phyloP scores from a whole-genome alignment of 805 yeast species.

The Priceomyces haplophilus region DNA sequence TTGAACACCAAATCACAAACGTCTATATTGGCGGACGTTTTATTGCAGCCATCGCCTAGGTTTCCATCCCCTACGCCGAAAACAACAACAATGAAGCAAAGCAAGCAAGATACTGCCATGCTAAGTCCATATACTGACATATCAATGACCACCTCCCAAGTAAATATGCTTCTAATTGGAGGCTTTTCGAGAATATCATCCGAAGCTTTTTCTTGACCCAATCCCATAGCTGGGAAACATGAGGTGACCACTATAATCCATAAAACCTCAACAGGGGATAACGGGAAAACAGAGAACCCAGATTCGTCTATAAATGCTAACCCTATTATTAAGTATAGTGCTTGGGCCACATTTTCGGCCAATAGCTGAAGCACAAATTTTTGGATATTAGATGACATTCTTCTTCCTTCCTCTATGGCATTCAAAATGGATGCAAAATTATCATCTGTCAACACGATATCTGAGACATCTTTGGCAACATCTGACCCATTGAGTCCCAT shows the following conservation, averaged over 20 bases:
- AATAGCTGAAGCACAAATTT: slow-evolving; percentile 72
- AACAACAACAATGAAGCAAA: slow-evolving; percentile 36
- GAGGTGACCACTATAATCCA: slow-evolving; percentile 80
- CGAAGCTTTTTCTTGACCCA: slow-evolving; percentile 49
- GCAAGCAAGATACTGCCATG: slow-evolving; percentile 42
- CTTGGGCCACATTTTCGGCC: slow-evolving; percentile 73
- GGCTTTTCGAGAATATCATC: slow-evolving; percentile 38
- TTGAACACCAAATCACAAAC: slow-evolving; percentile 63
- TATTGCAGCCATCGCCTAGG: slow-evolving; percentile 36
- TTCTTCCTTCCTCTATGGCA: slow-evolving; percentile 77
- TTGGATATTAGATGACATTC: slow-evolving; percentile 76
- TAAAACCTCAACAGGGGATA: slow-evolving; percentile 67
- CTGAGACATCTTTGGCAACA: slow-evolving; percentile 82
- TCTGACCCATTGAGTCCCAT: slow-evolving; percentile 79
- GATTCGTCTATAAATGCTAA: slow-evolving; percentile 32
- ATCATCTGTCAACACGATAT: slow-evolving; percentile 67
- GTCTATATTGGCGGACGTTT: slow-evolving; percentile 11
- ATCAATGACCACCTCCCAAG: slow-evolving; percentile 40
- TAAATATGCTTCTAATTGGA: slow-evolving; percentile 37
- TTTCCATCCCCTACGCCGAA: slow-evolving; percentile 39
- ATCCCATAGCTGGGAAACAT: slow-evolving; percentile 82
- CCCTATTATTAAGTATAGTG: slow-evolving; percentile 52
- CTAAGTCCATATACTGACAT: slow-evolving; percentile 40
- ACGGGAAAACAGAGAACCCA: slow-evolving; percentile 36
- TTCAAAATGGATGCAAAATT: slow-evolving; percentile 76